Evolutionary conservation across 2,329 filamentous ascomycete species (phyloP).

Genomic region (Pestalotiopsis sp.): DNA sequence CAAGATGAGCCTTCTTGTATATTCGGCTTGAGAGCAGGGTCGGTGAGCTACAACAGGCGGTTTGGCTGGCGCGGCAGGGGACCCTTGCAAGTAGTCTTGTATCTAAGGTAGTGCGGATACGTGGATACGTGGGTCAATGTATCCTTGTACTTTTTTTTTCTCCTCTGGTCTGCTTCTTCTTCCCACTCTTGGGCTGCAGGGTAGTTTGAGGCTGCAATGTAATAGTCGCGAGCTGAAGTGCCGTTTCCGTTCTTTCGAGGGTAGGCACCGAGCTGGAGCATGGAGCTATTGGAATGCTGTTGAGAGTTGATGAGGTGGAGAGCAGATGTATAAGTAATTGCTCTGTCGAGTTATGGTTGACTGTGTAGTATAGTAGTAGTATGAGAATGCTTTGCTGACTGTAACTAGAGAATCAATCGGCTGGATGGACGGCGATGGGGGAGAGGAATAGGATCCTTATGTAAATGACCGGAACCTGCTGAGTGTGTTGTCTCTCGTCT

Average conservation of each 20-base stretch:
- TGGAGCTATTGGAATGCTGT: slow-evolving; percentile 9
- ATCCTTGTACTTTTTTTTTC: background rate
- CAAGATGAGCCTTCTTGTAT: slow-evolving; percentile 32
- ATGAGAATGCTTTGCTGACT: background rate
- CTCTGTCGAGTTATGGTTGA: background rate
- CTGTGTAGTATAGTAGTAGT: background rate
- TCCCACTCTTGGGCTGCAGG: background rate
- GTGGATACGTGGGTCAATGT: slow-evolving; percentile 4
- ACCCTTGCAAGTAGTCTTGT: background rate
- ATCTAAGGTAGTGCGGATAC: slow-evolving; percentile 6
- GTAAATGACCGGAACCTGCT: slow-evolving; percentile 15
- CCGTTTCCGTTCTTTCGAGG: slow-evolving; percentile 11
- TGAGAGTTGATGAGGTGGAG: background rate
- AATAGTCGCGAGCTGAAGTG: slow-evolving; percentile 4
- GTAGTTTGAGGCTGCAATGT: background rate
- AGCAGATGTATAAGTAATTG: background rate
- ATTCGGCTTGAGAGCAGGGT: slow-evolving; percentile 27
- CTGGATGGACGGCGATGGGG: background rate
- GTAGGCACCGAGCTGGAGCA: background rate
- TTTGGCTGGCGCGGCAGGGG: background rate
- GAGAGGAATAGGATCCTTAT: slow-evolving; percentile 11
- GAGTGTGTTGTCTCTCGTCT: slow-evolving; percentile 2
- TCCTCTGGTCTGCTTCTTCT: background rate
- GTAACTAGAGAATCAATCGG: background rate
- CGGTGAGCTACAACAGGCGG: background rate